Percentiles rank a stretch among this genome's conserved stretches.
These are phyloP conservation scores for Daldinia sp. DNA, from an alignment of 2,329 filamentous ascomycete genomes.

Conservation along the genomic window DNA sequence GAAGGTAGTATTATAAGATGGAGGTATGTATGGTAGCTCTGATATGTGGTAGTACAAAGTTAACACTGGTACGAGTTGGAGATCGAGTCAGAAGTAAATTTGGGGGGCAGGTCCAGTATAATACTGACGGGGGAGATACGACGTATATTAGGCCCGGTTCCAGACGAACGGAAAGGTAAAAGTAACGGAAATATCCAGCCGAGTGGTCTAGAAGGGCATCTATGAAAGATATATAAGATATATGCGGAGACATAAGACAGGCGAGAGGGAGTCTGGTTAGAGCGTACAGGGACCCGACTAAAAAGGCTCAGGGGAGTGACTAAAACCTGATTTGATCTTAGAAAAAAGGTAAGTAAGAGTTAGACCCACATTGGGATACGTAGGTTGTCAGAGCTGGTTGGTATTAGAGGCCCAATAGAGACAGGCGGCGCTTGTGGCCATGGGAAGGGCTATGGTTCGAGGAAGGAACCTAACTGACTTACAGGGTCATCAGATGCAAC, in stretches of 20 bases:
- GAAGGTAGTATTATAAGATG: slow-evolving; percentile 36
- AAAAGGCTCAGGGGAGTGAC: slow-evolving; percentile 37
- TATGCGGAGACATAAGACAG: slow-evolving; percentile 29
- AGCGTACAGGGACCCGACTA: slow-evolving; percentile 31
- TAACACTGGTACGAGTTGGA: slow-evolving; percentile 34
- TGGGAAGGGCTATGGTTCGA: slow-evolving; percentile 17
- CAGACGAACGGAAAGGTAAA: slow-evolving; percentile 34
- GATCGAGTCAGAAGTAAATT: slow-evolving; percentile 25
- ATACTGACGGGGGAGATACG: slow-evolving; percentile 29
- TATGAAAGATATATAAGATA: slow-evolving; percentile 35
- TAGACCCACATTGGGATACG: slow-evolving; percentile 34
- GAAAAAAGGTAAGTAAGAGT: slow-evolving; percentile 32
- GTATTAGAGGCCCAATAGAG: slow-evolving; percentile 25
- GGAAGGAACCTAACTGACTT: slow-evolving; percentile 19
- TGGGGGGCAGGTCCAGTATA: slow-evolving; percentile 29
- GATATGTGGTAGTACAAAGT: slow-evolving; percentile 38
- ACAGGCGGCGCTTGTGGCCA: slow-evolving; percentile 22
- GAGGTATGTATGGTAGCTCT: slow-evolving; percentile 35
- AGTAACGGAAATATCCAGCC: slow-evolving; percentile 19
- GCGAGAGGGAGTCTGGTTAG: slow-evolving; percentile 33
- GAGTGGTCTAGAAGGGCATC: slow-evolving; percentile 20
- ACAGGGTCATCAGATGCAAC: slow-evolving; percentile 2
- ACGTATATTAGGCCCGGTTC: slow-evolving; percentile 29
- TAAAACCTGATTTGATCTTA: slow-evolving; percentile 36
- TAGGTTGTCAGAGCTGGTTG: slow-evolving; percentile 31